Evolutionary conservation across 2,329 filamentous ascomycete genomes (phyloP).

Genomic region (Escovopsis sp.): DNA sequence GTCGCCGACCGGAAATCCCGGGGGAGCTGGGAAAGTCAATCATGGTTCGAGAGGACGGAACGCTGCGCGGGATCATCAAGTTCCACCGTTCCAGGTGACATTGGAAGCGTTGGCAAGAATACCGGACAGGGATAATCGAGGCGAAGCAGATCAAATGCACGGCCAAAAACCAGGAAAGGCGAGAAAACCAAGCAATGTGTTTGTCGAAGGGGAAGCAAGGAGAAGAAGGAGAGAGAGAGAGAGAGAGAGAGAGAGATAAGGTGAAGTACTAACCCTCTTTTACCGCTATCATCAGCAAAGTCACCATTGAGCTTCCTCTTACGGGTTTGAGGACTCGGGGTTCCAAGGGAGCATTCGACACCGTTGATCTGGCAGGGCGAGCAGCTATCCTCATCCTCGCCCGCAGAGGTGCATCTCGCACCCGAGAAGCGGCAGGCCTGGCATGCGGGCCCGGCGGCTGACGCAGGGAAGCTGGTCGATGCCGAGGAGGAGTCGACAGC

Average conservation of each 20-base stretch:
- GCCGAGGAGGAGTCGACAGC: slow-evolving; percentile 29
- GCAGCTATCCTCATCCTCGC: slow-evolving; percentile 60
- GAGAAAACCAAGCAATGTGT: neutral
- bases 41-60: slow-evolving; percentile 20
- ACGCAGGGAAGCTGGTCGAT: too few species aligned
- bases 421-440: slow-evolving; percentile 62
- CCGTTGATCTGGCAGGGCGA: slow-evolving; percentile 65
- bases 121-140: neutral
- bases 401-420: slow-evolving; percentile 54
- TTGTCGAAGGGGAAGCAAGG: neutral
- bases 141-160: neutral
- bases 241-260: slow-evolving; percentile 1
- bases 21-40: slow-evolving; percentile 40
- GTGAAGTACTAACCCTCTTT: slow-evolving; percentile 49
- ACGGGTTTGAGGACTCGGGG: slow-evolving; percentile 54
- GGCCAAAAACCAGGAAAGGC: neutral
- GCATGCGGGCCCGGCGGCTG: slow-evolving; percentile 36
- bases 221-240: neutral
- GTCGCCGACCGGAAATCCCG: slow-evolving; percentile 34
- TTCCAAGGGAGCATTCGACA: slow-evolving; percentile 64
- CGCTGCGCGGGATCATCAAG: slow-evolving; percentile 17
- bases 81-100: slow-evolving; percentile 1
- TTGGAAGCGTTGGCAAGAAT: neutral
- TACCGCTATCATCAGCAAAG: slow-evolving; percentile 44
- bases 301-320: slow-evolving; percentile 65